Evolutionary conservation across 352 stramenopile genomes (phyloP).

Genomic region (Elongisporangium undulatum): DNA sequence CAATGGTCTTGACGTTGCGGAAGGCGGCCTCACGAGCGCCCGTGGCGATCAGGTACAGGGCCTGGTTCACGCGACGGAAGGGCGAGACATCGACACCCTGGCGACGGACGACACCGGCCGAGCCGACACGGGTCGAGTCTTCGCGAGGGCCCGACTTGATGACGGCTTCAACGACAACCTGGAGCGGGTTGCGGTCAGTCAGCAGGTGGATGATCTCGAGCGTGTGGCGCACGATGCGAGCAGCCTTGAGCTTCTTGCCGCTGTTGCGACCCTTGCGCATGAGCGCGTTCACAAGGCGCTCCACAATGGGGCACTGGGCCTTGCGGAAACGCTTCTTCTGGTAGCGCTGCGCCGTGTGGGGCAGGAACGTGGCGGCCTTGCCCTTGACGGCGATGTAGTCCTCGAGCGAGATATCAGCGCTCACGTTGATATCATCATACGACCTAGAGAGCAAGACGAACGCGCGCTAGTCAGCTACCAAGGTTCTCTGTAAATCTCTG

Average conservation of each 20-base stretch:
- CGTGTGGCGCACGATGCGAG: constrained; percentile 98
- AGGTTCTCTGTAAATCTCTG: constrained; percentile 8
- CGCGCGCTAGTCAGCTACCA: constrained; percentile 16
- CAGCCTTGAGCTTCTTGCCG: constrained; percentile 99
- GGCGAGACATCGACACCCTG: constrained; percentile 99
- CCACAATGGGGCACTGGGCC: constrained; percentile 98
- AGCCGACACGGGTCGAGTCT: constrained; percentile 99
- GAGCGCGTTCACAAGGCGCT: constrained; percentile 96
- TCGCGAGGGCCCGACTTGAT: constrained; percentile 97
- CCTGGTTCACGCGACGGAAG: constrained; percentile 99
- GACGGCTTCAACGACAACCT: constrained; percentile 93
- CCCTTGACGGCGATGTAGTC: constrained; percentile 99
- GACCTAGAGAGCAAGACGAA: constrained; percentile 65
- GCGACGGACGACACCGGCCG: constrained; percentile 98
- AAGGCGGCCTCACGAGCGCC: constrained; percentile 98
- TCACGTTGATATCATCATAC: constrained; percentile 99
- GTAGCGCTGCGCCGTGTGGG: constrained; percentile 99
- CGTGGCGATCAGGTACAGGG: constrained; percentile 98
- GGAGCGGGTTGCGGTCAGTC: constrained; percentile 99
- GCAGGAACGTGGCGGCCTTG: constrained; percentile 98
- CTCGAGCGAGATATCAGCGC: constrained; percentile 96
- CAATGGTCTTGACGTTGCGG: constrained; percentile 99
- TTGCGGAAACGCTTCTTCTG: constrained; percentile 99
- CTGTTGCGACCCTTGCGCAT: constrained; percentile 99
- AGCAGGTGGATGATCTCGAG: constrained; percentile 99